Conservation (phyloP, 768 basidiomycete species). For the Mycena vitilis region DNA sequence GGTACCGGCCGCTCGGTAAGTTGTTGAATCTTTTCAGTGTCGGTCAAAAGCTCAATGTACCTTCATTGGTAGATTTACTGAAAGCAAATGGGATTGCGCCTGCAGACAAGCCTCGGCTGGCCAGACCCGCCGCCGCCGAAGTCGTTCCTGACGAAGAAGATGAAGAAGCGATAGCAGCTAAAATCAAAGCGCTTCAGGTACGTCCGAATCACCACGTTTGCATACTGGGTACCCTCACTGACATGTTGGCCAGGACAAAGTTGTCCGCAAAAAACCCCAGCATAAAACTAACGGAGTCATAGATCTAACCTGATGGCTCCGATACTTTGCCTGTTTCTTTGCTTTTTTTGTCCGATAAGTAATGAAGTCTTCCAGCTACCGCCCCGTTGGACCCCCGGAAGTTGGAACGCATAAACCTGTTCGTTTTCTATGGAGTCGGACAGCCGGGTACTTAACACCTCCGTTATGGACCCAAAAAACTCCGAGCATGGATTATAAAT, state of each 20-base stretch:
- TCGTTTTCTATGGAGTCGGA: too few species aligned
- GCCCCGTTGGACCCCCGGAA: too few species aligned
- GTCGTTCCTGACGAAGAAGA: slow-evolving; percentile 1
- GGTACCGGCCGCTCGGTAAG: slow-evolving; percentile 10
- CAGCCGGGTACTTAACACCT: too few species aligned
- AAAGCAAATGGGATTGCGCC: slow-evolving; percentile 8
- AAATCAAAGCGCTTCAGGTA: slow-evolving; percentile 16
- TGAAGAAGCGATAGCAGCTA: slow-evolving; percentile 1
- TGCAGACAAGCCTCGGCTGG: not conserved
- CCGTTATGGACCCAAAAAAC: too few species aligned
- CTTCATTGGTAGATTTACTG: not conserved
- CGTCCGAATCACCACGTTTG: not conserved
- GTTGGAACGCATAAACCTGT: too few species aligned
- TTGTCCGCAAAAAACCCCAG: not conserved
- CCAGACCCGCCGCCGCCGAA: not conserved
- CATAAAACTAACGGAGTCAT: not conserved
- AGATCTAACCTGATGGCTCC: not conserved
- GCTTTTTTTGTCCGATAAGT: too few species aligned
- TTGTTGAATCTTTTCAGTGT: not conserved
- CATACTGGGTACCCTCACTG: not conserved
- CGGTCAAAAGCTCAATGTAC: too few species aligned
- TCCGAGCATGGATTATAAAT: too few species aligned
- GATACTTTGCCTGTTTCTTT: too few species aligned
- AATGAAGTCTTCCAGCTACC: too few species aligned
- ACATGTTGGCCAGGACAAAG: not conserved